Conservation (phyloP, 2,329 filamentous ascomycete genomes). For the Arthrobotrys entomopaga region DNA sequence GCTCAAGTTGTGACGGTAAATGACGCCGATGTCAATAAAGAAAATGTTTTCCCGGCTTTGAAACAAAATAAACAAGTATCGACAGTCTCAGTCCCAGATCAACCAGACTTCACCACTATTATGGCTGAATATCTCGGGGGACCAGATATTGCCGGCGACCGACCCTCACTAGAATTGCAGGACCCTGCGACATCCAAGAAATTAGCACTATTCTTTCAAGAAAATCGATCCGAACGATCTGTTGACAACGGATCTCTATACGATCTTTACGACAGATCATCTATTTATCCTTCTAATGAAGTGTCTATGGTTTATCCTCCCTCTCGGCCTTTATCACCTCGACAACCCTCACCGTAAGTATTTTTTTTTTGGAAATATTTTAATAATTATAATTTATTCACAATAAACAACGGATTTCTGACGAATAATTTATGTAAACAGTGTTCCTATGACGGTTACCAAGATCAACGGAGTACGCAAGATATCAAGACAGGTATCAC, state of each 20-base stretch:
- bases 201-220: conserved; percentile 41
- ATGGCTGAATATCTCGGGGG: no score
- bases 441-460: background rate
- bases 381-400: conserved; percentile 3
- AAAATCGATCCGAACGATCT: background rate
- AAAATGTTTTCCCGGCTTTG: conserved; percentile 23
- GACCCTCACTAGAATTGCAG: background rate
- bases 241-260: no score
- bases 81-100: conserved; percentile 18
- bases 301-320: conserved; percentile 23
- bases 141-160: no score
- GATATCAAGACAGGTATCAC: conserved; percentile 29
- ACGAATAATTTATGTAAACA: background rate
- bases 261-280: conserved; percentile 40
- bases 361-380: background rate
- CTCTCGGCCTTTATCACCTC: conserved; percentile 11
- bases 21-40: conserved; percentile 1
- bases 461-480: conserved; percentile 34
- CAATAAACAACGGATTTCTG: conserved; percentile 5
- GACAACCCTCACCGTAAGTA: conserved; percentile 22
- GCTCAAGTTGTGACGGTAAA: no score
- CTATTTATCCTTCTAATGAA: conserved; percentile 46
- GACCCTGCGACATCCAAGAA: conserved; percentile 27
- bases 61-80: conserved; percentile 10
- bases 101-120: no score